phyloP scores from a whole-genome alignment of 768 basidiomycete species.

The Termitomyces sp. region DNA sequence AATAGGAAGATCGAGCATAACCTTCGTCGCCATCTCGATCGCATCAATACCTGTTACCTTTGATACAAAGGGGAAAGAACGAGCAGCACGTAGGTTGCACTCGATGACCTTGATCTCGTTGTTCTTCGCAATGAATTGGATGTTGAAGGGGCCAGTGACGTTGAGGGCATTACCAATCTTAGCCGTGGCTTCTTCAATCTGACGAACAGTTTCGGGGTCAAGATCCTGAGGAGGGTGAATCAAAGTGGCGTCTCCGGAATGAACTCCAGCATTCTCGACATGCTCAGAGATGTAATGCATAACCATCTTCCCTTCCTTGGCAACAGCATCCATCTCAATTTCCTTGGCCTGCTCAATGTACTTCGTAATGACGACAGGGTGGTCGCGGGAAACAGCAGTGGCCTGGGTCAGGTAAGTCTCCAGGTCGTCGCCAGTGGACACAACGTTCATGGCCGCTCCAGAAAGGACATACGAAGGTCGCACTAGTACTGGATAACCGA shows the following conservation, averaged over 20 bases:
- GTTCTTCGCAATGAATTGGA: constrained; percentile 99
- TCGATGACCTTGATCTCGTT: constrained; percentile 99
- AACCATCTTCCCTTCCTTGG: constrained; percentile 94
- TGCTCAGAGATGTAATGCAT: constrained; percentile 99
- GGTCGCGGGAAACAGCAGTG: constrained; percentile 91
- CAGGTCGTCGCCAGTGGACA: constrained; percentile 88
- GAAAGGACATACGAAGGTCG: constrained; percentile 99
- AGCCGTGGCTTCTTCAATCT: constrained; percentile 93
- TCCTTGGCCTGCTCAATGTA: constrained; percentile 99
- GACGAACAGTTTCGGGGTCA: constrained; percentile 92
- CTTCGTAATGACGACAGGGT: constrained; percentile 97
- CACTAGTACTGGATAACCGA: constrained; percentile 94
- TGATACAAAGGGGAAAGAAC: constrained; percentile 98
- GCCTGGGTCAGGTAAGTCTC: constrained; percentile 91
- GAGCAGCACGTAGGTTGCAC: constrained; percentile 95
- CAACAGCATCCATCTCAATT: constrained; percentile 99
- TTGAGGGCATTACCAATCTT: constrained; percentile 98
- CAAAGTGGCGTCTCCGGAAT: constrained; percentile 97
- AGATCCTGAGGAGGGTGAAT: constrained; percentile 98
- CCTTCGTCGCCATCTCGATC: constrained; percentile 98
- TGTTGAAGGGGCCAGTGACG: constrained; percentile 98
- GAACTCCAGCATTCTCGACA: constrained; percentile 98
- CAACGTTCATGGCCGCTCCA: constrained; percentile 99
- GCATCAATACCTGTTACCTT: constrained; percentile 98
- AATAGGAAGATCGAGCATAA: constrained; percentile 90